Evolutionary conservation across 108 stramenopile species (phyloP).

Genomic region (Cyclotella atomus): DNA sequence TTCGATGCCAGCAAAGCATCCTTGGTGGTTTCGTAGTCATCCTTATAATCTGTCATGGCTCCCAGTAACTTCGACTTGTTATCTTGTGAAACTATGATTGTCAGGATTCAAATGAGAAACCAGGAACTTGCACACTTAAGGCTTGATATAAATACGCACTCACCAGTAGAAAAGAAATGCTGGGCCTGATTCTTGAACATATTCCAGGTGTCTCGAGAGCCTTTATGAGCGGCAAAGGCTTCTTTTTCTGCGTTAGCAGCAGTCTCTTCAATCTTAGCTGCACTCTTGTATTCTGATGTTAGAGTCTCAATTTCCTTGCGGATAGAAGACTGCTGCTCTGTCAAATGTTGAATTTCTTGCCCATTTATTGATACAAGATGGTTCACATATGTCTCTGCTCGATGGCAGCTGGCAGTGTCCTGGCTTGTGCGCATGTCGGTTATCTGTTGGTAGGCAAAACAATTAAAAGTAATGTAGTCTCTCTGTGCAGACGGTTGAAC

Average conservation of each 20-base stretch:
- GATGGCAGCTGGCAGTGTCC: slow-evolving; percentile 57
- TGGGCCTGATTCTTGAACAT: slow-evolving; percentile 13
- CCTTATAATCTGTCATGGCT: slow-evolving; percentile 33
- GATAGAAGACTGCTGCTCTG: not conserved
- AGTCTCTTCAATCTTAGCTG: not conserved
- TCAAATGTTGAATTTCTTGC: not conserved
- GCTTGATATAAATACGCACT: too few relatives aligned
- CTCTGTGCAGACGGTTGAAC: too few relatives aligned
- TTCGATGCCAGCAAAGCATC: slow-evolving; percentile 10
- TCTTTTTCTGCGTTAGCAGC: not conserved
- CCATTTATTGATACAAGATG: not conserved
- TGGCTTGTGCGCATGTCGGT: slow-evolving; percentile 73
- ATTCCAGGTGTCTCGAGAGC: slow-evolving; percentile 1
- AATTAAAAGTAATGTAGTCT: not conserved
- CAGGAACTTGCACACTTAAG: not conserved
- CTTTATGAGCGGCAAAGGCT: not conserved
- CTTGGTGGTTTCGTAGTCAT: slow-evolving; percentile 17
- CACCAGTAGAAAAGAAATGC: not conserved
- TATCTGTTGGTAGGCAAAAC: not conserved
- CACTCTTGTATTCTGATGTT: not conserved
- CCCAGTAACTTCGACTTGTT: not conserved
- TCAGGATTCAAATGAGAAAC: not conserved
- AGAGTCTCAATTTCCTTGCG: not conserved
- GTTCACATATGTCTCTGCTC: slow-evolving; percentile 28
- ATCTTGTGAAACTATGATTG: not conserved